phyloP scores from a whole-genome alignment of 495 filamentous ascomycete genomes.

The Thozetella sp. region DNA sequence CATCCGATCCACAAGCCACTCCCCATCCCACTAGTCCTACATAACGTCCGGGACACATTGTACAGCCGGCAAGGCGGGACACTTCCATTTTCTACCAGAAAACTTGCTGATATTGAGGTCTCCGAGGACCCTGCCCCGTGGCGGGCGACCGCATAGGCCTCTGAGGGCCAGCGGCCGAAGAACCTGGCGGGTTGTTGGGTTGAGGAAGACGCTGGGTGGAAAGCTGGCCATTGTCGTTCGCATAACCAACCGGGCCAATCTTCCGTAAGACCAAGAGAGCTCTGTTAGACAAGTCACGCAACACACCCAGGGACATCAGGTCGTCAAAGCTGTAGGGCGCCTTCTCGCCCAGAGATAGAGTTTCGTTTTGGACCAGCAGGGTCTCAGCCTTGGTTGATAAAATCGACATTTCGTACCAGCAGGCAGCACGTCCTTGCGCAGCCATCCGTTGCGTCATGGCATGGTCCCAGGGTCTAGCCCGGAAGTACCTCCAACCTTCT shows the following conservation, averaged over 20 bases:
- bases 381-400: constrained; percentile 23
- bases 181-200: too few relatives aligned
- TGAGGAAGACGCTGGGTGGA: background rate
- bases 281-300: constrained; percentile 24
- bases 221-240: constrained; percentile 24
- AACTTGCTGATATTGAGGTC: too few relatives aligned
- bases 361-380: constrained; percentile 34
- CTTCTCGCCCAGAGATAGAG: constrained; percentile 37
- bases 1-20: too few relatives aligned
- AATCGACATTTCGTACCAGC: constrained; percentile 45
- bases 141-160: too few relatives aligned
- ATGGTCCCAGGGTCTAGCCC: background rate
- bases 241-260: constrained; percentile 35
- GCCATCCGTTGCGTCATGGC: background rate
- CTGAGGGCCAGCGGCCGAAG: too few relatives aligned
- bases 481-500: background rate
- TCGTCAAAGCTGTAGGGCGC: constrained; percentile 31
- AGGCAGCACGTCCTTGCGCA: constrained; percentile 14
- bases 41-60: too few relatives aligned
- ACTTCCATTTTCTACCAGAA: too few relatives aligned
- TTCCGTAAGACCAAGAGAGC: constrained; percentile 27
- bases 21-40: too few relatives aligned
- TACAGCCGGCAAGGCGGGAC: too few relatives aligned
- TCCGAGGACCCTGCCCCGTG: too few relatives aligned
- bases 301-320: constrained; percentile 18